These are phyloP conservation scores for Hygrocybe punicea DNA, from an alignment of 768 basidiomycete genomes.

Conservation along the genomic window DNA sequence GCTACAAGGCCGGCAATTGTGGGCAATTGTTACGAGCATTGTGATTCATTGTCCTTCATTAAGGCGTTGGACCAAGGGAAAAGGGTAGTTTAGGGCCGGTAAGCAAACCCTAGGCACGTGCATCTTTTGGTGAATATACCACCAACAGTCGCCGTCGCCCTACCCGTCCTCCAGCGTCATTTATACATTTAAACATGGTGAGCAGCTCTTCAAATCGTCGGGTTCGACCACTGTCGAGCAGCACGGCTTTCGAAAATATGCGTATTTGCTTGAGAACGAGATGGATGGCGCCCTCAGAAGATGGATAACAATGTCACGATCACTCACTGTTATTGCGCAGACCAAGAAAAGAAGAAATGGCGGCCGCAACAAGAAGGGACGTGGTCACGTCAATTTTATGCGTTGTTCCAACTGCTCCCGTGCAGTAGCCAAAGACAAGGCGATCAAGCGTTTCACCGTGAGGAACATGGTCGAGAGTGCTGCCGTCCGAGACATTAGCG, in stretches of 20 bases:
- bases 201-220: background rate
- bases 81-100: too few relatives aligned
- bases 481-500: conserved; percentile 94
- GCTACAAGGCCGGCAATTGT: too few relatives aligned
- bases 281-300: conserved; percentile 2
- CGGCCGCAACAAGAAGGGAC: conserved; percentile 99
- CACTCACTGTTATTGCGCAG: conserved; percentile 40
- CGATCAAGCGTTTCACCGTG: conserved; percentile 98
- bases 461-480: conserved; percentile 99
- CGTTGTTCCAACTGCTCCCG: conserved; percentile 99
- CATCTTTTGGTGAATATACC: too few relatives aligned
- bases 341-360: conserved; percentile 99
- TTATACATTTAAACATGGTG: background rate
- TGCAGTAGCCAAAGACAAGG: conserved; percentile 98
- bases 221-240: too few relatives aligned
- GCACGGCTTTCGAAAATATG: background rate
- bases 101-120: too few relatives aligned
- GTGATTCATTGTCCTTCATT: too few relatives aligned
- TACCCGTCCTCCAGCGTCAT: too few relatives aligned
- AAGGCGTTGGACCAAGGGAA: too few relatives aligned
- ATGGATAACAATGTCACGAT: background rate
- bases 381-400: conserved; percentile 91
- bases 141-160: too few relatives aligned
- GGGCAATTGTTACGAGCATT: background rate
- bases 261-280: background rate